Conservation (phyloP, 2,329 filamentous ascomycete genomes). For the Fonsecaea erecta region DNA sequence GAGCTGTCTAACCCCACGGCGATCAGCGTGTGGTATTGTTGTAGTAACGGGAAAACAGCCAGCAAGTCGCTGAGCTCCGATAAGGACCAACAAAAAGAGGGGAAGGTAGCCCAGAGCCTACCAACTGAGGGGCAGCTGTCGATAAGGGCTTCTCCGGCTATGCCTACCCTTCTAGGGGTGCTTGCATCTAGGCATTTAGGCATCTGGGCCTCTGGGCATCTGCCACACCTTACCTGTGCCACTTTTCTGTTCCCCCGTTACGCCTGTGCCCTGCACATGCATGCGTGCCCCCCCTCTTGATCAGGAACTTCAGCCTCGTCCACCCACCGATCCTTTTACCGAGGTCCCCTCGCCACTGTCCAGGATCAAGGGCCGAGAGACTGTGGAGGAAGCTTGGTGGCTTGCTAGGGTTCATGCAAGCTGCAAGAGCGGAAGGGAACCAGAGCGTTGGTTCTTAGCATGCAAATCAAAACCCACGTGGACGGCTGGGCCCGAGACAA, state of each 20-base stretch:
- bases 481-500: background rate
- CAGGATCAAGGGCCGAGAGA: constrained; percentile 5
- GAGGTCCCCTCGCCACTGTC: background rate
- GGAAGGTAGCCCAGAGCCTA: background rate
- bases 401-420: background rate
- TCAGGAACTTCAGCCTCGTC: constrained; percentile 20
- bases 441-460: background rate
- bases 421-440: constrained; percentile 7
- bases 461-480: background rate
- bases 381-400: background rate
- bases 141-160: constrained; percentile 11
- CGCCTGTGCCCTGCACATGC: background rate
- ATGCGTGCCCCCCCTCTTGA: background rate
- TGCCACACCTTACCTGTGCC: background rate
- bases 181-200: background rate
- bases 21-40: constrained; percentile 14
- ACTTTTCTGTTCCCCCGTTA: background rate
- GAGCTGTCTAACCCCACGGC: constrained; percentile 19
- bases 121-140: constrained; percentile 13
- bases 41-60: background rate
- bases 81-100: constrained; percentile 5
- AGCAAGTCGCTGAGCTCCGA: constrained; percentile 23
- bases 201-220: background rate
- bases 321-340: background rate
- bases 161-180: constrained; percentile 5